phyloP scores from a whole-genome alignment of 106 monocot genomes.

The Allium fistulosum region DNA sequence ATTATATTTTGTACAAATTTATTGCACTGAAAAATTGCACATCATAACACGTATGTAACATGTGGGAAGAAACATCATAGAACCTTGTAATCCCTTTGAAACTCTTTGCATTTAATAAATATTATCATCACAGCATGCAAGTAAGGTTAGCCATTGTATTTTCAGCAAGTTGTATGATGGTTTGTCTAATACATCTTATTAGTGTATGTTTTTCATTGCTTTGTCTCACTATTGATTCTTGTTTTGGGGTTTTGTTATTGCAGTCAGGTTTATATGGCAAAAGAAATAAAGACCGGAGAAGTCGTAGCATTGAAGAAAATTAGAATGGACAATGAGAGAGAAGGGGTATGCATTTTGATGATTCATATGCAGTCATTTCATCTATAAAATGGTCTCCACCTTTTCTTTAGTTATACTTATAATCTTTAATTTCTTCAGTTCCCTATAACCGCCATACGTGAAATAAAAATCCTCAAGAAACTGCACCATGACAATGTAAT shows the following conservation, averaged over 20 bases:
- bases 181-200: too few species aligned
- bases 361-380: not conserved
- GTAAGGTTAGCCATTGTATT: too few species aligned
- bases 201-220: too few species aligned
- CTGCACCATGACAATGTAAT: slow-evolving; percentile 95
- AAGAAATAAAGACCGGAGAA: slow-evolving; percentile 80
- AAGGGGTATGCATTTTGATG: slow-evolving; percentile 50
- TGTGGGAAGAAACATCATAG: too few species aligned
- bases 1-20: too few species aligned
- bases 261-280: slow-evolving; percentile 97
- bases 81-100: too few species aligned
- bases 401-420: not conserved
- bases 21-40: too few species aligned
- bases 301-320: slow-evolving; percentile 96
- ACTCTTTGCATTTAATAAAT: too few species aligned
- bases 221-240: too few species aligned
- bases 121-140: too few species aligned
- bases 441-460: slow-evolving; percentile 9
- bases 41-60: too few species aligned
- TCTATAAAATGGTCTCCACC: not conserved
- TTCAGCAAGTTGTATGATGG: too few species aligned
- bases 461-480: slow-evolving; percentile 98
- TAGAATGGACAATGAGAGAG: slow-evolving; percentile 96
- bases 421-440: not conserved
- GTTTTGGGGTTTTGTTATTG: slow-evolving; percentile 2